A percentile compares a stretch with the other conserved stretches of the same genome.
Conservation (phyloP, 768 basidiomycete genomes). For the Cantharellus anzutake region DNA sequence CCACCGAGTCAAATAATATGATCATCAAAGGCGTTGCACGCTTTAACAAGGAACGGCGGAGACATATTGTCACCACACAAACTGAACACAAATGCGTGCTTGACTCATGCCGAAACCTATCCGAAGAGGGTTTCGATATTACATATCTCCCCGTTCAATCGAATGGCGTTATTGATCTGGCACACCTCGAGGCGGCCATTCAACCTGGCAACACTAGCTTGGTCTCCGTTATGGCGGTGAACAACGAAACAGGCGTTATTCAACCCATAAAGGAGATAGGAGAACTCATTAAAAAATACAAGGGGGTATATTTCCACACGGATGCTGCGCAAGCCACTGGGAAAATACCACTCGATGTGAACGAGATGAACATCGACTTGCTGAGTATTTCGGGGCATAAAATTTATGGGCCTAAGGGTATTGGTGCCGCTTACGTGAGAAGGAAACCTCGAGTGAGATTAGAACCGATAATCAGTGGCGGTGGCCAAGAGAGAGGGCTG, state of each 20-base stretch:
- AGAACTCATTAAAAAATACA: conserved; percentile 62
- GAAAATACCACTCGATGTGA: conserved; percentile 83
- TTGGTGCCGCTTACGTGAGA: conserved; percentile 88
- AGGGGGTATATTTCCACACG: conserved; percentile 87
- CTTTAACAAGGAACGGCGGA: conserved; percentile 86
- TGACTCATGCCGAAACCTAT: conserved; percentile 88
- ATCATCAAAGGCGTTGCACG: conserved; percentile 89
- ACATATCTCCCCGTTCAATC: conserved; percentile 90
- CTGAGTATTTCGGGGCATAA: conserved; percentile 97
- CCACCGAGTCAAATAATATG: conserved; percentile 97
- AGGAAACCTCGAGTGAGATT: conserved; percentile 80
- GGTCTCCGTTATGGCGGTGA: conserved; percentile 97
- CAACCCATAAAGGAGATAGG: conserved; percentile 96
- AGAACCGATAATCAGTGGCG: conserved; percentile 88
- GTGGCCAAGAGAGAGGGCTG: conserved; percentile 92
- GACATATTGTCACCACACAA: conserved; percentile 85
- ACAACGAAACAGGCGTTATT: conserved; percentile 98
- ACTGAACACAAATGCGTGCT: conserved; percentile 99
- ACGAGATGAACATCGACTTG: conserved; percentile 86
- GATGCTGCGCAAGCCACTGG: conserved; percentile 93
- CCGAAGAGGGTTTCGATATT: conserved; percentile 93
- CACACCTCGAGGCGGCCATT: conserved; percentile 68
- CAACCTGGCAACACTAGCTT: conserved; percentile 73
- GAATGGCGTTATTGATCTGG: conserved; percentile 66
- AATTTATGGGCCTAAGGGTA: conserved; percentile 92